Conservation (phyloP, 768 basidiomycete genomes). For the Agaricus blazei region DNA sequence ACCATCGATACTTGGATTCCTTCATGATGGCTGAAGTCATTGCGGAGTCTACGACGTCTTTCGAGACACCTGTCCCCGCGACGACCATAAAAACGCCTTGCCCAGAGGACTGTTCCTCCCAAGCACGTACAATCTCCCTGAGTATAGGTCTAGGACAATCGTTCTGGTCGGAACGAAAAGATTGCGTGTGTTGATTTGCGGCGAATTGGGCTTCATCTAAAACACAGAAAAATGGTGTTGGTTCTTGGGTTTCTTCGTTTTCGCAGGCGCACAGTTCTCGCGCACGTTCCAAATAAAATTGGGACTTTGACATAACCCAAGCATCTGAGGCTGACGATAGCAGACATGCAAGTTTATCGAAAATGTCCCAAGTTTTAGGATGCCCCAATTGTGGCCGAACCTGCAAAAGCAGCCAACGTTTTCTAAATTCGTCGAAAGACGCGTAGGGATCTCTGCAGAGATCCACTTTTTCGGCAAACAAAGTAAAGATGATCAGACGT, state of each 20-base stretch:
- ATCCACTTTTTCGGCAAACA: slow-evolving; percentile 30
- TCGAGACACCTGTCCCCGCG: slow-evolving; percentile 41
- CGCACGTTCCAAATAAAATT: slow-evolving; percentile 22
- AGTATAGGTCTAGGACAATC: slow-evolving; percentile 32
- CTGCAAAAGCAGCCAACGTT: slow-evolving; percentile 38
- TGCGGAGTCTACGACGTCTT: slow-evolving; percentile 38
- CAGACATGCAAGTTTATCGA: slow-evolving; percentile 31
- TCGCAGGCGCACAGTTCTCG: slow-evolving; percentile 22
- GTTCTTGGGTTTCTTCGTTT: slow-evolving; percentile 3
- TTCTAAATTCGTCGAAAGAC: slow-evolving; percentile 18
- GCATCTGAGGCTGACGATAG: slow-evolving; percentile 27
- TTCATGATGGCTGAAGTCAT: slow-evolving; percentile 45
- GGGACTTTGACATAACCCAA: slow-evolving; percentile 32
- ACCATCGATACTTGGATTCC: slow-evolving; percentile 39
- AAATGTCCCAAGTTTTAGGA: slow-evolving; percentile 34
- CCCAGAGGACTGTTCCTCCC: slow-evolving; percentile 32
- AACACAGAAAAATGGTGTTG: slow-evolving; percentile 37
- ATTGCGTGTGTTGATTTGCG: slow-evolving; percentile 29
- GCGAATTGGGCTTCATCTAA: slow-evolving; percentile 43
- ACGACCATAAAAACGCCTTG: slow-evolving; percentile 39
- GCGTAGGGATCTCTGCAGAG: neutral
- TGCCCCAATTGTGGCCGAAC: slow-evolving; percentile 32
- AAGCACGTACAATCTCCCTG: slow-evolving; percentile 37
- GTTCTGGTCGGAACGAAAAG: slow-evolving; percentile 34
- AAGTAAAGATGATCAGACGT: slow-evolving; percentile 33